Percentiles rank a stretch among this genome's conserved stretches.
phyloP scores from a whole-genome alignment of 331 rosid genomes.

The Pyracantha coccinea region DNA sequence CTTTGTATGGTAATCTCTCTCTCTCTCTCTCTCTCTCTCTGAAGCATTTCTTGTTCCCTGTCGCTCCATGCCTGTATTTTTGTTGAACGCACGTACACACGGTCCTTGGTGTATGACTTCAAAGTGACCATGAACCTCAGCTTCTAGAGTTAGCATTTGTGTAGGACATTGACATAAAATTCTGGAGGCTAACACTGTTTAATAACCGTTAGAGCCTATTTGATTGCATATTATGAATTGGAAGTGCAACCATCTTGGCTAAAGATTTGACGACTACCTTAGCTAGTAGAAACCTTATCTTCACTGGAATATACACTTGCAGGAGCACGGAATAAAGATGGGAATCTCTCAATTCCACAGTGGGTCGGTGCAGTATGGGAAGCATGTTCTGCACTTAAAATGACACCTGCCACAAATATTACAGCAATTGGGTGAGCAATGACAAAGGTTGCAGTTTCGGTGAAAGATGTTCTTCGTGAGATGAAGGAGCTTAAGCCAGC shows the following conservation, averaged over 20 bases:
- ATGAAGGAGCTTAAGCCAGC: slow-evolving; percentile 81
- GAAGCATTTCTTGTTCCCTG: neutral
- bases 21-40: neutral
- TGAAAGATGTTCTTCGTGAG: slow-evolving; percentile 92
- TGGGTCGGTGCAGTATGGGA: slow-evolving; percentile 85
- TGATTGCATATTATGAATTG: neutral
- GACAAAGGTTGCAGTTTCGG: slow-evolving; percentile 74
- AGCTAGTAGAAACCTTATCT: neutral
- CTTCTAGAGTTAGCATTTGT: neutral
- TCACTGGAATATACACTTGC: slow-evolving; percentile 24
- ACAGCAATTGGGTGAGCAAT: slow-evolving; percentile 78
- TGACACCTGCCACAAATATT: slow-evolving; percentile 65
- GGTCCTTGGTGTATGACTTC: neutral
- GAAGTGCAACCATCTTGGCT: neutral
- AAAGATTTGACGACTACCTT: neutral
- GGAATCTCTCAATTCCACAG: slow-evolving; percentile 47
- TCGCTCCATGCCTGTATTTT: neutral
- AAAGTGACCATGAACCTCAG: neutral
- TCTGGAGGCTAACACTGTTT: neutral
- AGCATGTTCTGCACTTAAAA: slow-evolving; percentile 71
- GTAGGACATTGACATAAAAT: neutral
- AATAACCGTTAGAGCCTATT: neutral
- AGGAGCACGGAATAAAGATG: slow-evolving; percentile 43
- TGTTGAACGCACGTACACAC: too few relatives aligned
- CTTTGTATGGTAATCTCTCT: slow-evolving; percentile 50